phyloP scores from a whole-genome alignment of 495 filamentous ascomycete species.

The Baudoinia panamericana region DNA sequence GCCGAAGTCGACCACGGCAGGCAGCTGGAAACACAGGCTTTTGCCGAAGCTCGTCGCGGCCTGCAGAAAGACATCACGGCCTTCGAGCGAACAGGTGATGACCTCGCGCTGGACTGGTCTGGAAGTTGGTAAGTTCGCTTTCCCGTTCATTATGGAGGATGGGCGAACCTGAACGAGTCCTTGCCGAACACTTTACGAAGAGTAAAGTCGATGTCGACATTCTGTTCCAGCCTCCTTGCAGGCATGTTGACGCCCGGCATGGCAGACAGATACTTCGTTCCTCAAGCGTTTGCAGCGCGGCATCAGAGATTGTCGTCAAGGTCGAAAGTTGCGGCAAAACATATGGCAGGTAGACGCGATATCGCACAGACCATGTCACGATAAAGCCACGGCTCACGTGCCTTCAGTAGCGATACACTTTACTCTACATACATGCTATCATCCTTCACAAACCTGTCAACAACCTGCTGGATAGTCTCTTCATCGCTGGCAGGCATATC shows the following conservation, averaged over 20 bases:
- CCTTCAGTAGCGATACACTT: too few relatives aligned
- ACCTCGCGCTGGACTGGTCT: slow-evolving; percentile 82
- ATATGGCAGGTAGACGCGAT: too few relatives aligned
- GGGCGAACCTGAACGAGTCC: slow-evolving; percentile 48
- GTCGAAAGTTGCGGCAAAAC: too few relatives aligned
- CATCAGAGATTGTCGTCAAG: too few relatives aligned
- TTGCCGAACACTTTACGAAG: slow-evolving; percentile 74
- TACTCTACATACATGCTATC: slow-evolving; percentile 1
- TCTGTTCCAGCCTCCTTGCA: slow-evolving; percentile 3
- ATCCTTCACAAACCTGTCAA: not conserved
- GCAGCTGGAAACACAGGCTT: slow-evolving; percentile 86
- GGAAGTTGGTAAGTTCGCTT: slow-evolving; percentile 13
- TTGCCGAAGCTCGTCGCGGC: slow-evolving; percentile 96
- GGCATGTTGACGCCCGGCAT: not conserved
- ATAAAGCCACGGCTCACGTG: too few relatives aligned
- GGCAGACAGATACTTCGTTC: too few relatives aligned
- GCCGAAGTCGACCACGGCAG: slow-evolving; percentile 73
- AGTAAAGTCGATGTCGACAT: slow-evolving; percentile 66
- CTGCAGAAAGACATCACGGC: slow-evolving; percentile 86
- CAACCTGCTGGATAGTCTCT: not conserved
- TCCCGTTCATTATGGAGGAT: slow-evolving; percentile 11
- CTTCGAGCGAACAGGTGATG: slow-evolving; percentile 63
- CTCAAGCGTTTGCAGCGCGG: too few relatives aligned
- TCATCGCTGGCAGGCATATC: slow-evolving; percentile 11
- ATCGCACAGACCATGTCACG: too few relatives aligned